Base-by-base conservation (phyloP, 306 rosid species). In the Medicago ruthenica region DNA sequence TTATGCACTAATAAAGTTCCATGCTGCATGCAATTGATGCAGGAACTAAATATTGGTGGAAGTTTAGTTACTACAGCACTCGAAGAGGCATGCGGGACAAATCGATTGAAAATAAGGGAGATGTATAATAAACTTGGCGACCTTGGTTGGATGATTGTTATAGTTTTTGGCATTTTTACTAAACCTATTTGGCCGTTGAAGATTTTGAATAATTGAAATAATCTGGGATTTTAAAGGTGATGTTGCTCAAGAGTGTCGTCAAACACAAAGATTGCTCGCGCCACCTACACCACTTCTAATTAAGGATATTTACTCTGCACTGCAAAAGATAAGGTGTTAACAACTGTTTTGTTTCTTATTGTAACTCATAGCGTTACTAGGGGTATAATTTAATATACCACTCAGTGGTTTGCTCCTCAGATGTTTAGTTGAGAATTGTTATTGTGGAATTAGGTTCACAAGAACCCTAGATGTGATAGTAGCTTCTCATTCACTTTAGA, bases 201-300 rank as follows among this genome's bases (percentile, higher is more conserved):
- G 67, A 59, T 71, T 18, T 80, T 78, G 71, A 60, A 77, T 81
- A 71, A 71, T 44, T 83, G 73, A 70, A 74, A 67, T 79, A 42
- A 36, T 78, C 65, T 84, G 34, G 71, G 74, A 22, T 84, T 76
- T 82, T 81, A 60, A 88, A 93, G 98, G 98, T 87, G 98, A 91
- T 86, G 98, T 93, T 83, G 98, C 98, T 79, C 96, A 91, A 81
- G 96, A 89, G 76, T 91, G 88, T 85, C 93, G 97, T 27, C 96
- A 89, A 81, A 87, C 97, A 76, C 98, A 91, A 83, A 91, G 88
- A 77, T 87, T 91, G 73, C 93, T 93, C 79, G 92, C 87, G 70
- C 88, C 96, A 71, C 97, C 96, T 68, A 70, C 86, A 44, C 91
- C 97, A 9, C 92, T 93, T 80, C 84, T 88, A 53, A 84, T 93